Base-by-base conservation (phyloP, 1,284 basidiomycete genomes). In the Sparassis latifolia region DNA sequence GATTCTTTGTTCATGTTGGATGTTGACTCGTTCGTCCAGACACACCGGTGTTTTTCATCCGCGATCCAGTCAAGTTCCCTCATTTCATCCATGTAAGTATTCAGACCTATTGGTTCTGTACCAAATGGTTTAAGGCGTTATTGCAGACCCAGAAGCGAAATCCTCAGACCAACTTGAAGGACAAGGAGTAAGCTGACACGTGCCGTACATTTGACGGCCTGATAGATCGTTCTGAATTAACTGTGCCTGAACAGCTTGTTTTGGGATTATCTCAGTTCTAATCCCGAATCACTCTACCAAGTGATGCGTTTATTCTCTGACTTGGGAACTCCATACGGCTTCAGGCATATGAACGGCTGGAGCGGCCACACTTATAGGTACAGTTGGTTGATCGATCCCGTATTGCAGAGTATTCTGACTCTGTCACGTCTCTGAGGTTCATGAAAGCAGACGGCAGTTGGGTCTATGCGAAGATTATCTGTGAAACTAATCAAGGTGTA, bases 261-360 rank as follows among this genome's bases (percentile, higher is more conserved):
- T 45, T 61, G 57, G 89, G 92, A 96, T 68, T 97, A 93, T 66
- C 78, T 93, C 47, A 75, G 78, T 33, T 86, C 89, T 68, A 96
- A 96, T 73, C 90, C 92, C 32, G 92, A 96, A 73, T 86, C 86
- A 1, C 80, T 91, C 54, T 92, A 95, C 66, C 79, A 80, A 62
- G 78, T 93, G 61, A 80, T 92, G 82, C 86, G 88, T 55, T 77
- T 92, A 53, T 91, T 91, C 75, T 84, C 83, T 6, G 94, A 97
- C 69, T 87, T 91, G 61, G 94, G 93, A 47, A 94, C 89, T 48
- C 92, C 94, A 7, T 79, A 89, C 56, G 89, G 88, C 10, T 90
- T 77, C 70, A 82, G 88, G 65, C 74, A 84, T 58, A 77, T 84
- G 81, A 83, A 96, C 68, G 92, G 89, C 5, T 96, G 92, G 76